A percentile compares a stretch with the other conserved stretches of the same genome.
Evolutionary conservation across 768 basidiomycete genomes (phyloP).

Genomic region (Lentinula sp.): DNA sequence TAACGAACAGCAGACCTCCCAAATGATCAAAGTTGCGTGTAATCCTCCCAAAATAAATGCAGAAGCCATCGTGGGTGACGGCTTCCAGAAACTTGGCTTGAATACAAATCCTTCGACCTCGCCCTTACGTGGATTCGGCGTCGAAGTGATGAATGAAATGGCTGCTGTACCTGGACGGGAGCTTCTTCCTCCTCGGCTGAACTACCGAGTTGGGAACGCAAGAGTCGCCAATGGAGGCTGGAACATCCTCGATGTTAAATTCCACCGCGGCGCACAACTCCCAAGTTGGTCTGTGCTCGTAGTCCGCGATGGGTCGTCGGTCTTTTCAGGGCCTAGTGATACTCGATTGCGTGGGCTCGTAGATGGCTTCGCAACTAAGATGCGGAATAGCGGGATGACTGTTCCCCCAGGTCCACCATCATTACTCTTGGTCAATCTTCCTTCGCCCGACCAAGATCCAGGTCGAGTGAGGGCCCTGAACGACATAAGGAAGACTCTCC

Average conservation of each 20-base stretch:
- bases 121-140: conserved; percentile 48
- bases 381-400: conserved; percentile 52
- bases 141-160: conserved; percentile 55
- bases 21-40: conserved; percentile 71
- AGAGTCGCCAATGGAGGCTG: conserved; percentile 58
- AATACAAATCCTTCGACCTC: conserved; percentile 19
- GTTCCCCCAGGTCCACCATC: conserved; percentile 31
- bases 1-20: conserved; percentile 50
- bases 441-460: conserved; percentile 22
- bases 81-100: conserved; percentile 51
- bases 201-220: conserved; percentile 43
- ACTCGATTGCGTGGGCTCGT: conserved; percentile 36
- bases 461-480: conserved; percentile 30
- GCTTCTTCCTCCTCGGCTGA: conserved; percentile 50
- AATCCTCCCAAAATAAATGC: conserved; percentile 58
- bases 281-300: conserved; percentile 62
- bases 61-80: conserved; percentile 47
- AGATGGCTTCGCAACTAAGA: conserved; percentile 48
- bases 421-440: conserved; percentile 29
- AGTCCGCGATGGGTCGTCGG: conserved; percentile 41
- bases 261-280: conserved; percentile 49
- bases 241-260: conserved; percentile 73
- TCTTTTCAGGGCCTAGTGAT: conserved; percentile 38
- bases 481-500: conserved; percentile 36
- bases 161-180: conserved; percentile 58